Conservation (phyloP, 192 early-diverging fungal genomes). For the Allomyces javanicus region DNA sequence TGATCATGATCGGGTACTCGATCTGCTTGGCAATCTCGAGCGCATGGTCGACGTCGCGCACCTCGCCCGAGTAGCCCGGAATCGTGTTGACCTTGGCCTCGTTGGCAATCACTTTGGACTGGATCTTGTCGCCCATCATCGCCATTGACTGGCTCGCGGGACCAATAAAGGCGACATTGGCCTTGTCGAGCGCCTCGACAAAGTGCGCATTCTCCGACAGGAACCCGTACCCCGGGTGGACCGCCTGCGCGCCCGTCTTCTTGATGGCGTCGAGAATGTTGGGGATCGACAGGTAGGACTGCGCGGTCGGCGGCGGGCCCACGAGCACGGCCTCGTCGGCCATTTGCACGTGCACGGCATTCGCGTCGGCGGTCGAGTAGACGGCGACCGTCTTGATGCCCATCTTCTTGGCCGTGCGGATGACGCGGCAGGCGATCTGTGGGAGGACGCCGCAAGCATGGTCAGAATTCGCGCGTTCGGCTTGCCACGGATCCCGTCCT, state of each 20-base stretch:
- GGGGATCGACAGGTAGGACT: conserved; percentile 64
- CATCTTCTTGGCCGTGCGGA: conserved; percentile 76
- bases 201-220: conserved; percentile 75
- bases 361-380: conserved; percentile 80
- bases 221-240: conserved; percentile 92
- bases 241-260: conserved; percentile 63
- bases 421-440: conserved; percentile 72
- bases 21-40: conserved; percentile 44
- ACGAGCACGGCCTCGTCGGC: conserved; percentile 75
- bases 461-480: too few species aligned
- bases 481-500: too few species aligned
- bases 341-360: conserved; percentile 64
- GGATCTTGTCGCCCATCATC: conserved; percentile 64
- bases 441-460: too few species aligned
- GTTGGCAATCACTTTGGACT: conserved; percentile 54
- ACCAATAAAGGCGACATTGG: conserved; percentile 53
- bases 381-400: conserved; percentile 88
- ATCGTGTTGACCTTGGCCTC: conserved; percentile 55
- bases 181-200: conserved; percentile 52
- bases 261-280: conserved; percentile 60
- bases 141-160: conserved; percentile 47
- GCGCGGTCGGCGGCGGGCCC: conserved; percentile 53
- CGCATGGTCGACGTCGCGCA: conserved; percentile 49
- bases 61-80: conserved; percentile 73
- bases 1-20: conserved; percentile 67